These are phyloP conservation scores for Mucor irregularis DNA, from an alignment of 371 early-diverging fungal genomes.

Conservation along the genomic window DNA sequence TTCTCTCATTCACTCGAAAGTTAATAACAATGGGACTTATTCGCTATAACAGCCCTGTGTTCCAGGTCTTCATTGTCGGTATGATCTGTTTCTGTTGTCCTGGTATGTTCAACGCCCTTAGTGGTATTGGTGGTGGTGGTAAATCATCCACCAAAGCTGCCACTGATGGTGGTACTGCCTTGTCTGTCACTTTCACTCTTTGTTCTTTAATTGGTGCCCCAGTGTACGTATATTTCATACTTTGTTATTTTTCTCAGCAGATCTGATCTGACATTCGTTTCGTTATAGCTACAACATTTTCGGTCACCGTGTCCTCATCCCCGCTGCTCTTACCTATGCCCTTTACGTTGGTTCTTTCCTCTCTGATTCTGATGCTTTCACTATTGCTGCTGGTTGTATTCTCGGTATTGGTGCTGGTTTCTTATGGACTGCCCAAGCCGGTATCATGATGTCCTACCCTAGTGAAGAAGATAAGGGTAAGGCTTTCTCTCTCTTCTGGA, in stretches of 20 bases:
- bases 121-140: constrained; percentile 55
- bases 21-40: constrained; percentile 20
- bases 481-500: constrained; percentile 73
- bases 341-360: constrained; percentile 63
- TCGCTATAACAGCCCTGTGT: constrained; percentile 55
- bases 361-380: constrained; percentile 43
- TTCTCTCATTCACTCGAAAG: background rate
- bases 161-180: constrained; percentile 66
- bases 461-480: constrained; percentile 71
- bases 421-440: constrained; percentile 69
- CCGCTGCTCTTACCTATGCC: constrained; percentile 57
- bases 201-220: constrained; percentile 65
- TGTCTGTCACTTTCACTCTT: constrained; percentile 68
- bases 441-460: constrained; percentile 83
- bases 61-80: constrained; percentile 69
- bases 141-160: constrained; percentile 55
- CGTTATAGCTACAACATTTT: constrained; percentile 50
- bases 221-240: constrained; percentile 21
- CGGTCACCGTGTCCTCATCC: constrained; percentile 55
- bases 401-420: constrained; percentile 63
- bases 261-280: background rate
- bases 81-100: constrained; percentile 80
- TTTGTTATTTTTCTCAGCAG: background rate
- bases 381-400: constrained; percentile 57
- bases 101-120: constrained; percentile 85